phyloP scores from a whole-genome alignment of 306 rosid species.

The Leucaena leucocephala region DNA sequence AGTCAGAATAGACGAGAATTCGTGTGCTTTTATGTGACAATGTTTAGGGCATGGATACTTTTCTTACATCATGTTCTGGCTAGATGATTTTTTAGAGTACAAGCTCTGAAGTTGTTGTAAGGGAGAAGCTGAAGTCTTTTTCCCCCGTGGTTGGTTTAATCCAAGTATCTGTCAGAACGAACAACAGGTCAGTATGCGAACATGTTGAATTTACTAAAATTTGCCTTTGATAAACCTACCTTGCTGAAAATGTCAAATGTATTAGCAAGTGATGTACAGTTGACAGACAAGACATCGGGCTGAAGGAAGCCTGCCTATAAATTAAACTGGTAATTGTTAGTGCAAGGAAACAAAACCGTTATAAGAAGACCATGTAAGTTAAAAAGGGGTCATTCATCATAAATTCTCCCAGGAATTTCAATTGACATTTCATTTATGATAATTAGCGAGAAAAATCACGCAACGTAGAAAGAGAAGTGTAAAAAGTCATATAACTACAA shows the following conservation, averaged over 20 bases:
- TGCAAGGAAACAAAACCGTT: not conserved
- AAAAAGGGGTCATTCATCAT: not conserved
- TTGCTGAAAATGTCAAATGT: constrained; percentile 76
- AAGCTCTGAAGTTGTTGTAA: constrained; percentile 75
- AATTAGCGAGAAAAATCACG: not conserved
- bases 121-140: constrained; percentile 54
- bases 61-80: constrained; percentile 75
- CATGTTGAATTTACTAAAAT: constrained; percentile 3
- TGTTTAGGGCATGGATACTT: not conserved
- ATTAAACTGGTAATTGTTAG: constrained; percentile 20
- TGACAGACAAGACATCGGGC: constrained; percentile 71
- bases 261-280: constrained; percentile 69
- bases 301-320: constrained; percentile 58
- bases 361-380: not conserved
- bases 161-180: constrained; percentile 63
- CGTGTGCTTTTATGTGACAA: not conserved
- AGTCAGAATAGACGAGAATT: not conserved
- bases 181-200: constrained; percentile 32
- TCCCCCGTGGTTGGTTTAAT: constrained; percentile 45
- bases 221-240: constrained; percentile 47
- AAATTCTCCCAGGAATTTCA: not conserved
- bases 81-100: constrained; percentile 62
- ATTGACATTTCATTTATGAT: not conserved
- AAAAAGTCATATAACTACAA: not conserved
- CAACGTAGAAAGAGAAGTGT: not conserved